Base-by-base conservation (phyloP, 2,329 filamentous ascomycete species). In the Exophiala viscosa region DNA sequence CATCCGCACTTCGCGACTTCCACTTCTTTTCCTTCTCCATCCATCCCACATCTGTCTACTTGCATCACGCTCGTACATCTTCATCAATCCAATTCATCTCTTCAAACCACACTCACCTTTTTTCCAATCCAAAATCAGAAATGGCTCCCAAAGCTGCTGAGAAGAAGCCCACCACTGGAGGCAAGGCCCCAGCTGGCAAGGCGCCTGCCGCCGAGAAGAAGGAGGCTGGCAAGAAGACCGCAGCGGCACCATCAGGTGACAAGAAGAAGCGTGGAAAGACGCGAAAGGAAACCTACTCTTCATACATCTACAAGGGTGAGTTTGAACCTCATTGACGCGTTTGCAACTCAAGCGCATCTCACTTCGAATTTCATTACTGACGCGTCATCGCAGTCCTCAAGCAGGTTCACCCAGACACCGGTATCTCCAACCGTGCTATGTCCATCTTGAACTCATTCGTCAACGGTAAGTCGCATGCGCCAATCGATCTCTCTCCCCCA, bases 191-290 rank as follows among this genome's bases (percentile, higher is more conserved):
- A 63, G 85, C 84, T 69, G 82, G 70, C 54, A 72, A 82, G 70
- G 87, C 87, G 75, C 83, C 84, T 42, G 90, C 92, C 56, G 88
- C 87, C 71, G 91, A 96, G 85, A 96, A 96, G 88, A 96, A 97
- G 87, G 92, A 97, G 79, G 93, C 92, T 63, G 93, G 92, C 82
- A 99, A 99, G 89, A 99, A 97, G 88, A 97, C 93, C 48, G 68
- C 73, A 45, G 78, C 83, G 65, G 90, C 92, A 57, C 85, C 91
- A 59, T 85, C 89, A 71, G 93, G 93, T 62, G 93, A 97, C 68
- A 97, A 97, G 90, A 99, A 99, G 89, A 99, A 97, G 91, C 90
- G 93, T 72, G 95, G 90, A 81, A 99, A 99, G 91, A 89, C 91
- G 65, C 87, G 93, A 79, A 97, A 97, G 88, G 93, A 99, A 84